phyloP scores from a whole-genome alignment of 768 basidiomycete species.

The Lactifluus subvellereus region DNA sequence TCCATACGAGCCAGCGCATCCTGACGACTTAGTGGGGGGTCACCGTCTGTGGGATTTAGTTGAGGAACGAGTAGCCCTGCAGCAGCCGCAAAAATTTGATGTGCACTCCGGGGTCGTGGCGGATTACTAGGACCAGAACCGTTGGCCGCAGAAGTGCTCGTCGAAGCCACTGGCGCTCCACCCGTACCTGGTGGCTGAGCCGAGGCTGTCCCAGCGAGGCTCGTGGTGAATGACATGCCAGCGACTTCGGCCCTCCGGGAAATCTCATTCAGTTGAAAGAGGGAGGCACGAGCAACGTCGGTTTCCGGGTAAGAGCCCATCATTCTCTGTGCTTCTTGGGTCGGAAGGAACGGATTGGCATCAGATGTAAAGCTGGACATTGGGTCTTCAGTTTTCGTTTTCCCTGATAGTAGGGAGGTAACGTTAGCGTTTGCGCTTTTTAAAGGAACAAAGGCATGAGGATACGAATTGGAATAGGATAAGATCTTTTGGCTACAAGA shows the following conservation, averaged over 20 bases:
- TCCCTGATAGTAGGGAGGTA: constrained; percentile 27
- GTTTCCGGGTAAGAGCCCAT: constrained; percentile 45
- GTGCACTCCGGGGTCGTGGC: constrained; percentile 27
- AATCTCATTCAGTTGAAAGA: constrained; percentile 75
- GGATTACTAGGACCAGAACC: constrained; percentile 11
- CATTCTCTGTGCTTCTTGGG: constrained; percentile 50
- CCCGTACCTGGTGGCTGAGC: constrained; percentile 16
- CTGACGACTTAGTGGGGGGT: constrained; percentile 34
- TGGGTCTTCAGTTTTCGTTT: constrained; percentile 32
- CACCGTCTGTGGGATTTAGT: constrained; percentile 22
- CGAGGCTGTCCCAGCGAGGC: constrained; percentile 11
- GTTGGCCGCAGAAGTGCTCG: constrained; percentile 9
- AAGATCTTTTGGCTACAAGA: constrained; percentile 8
- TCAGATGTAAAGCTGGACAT: constrained; percentile 27
- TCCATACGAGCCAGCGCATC: constrained; percentile 50
- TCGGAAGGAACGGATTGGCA: constrained; percentile 50
- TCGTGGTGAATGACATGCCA: constrained; percentile 34
- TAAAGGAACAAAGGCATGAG: constrained; percentile 26
- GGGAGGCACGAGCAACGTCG: constrained; percentile 61
- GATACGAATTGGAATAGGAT: constrained; percentile 35
- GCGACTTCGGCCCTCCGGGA: constrained; percentile 53
- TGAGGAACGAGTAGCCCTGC: constrained; percentile 30
- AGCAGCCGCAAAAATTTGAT: constrained; percentile 30
- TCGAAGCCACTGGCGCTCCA: constrained; percentile 18
- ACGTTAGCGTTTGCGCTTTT: constrained; percentile 24